A percentile compares a stretch with the other conserved stretches of the same genome.
These are phyloP conservation scores for Suhomyces yuchorum DNA, from an alignment of 1,139 yeast species.

Conservation along the genomic window DNA sequence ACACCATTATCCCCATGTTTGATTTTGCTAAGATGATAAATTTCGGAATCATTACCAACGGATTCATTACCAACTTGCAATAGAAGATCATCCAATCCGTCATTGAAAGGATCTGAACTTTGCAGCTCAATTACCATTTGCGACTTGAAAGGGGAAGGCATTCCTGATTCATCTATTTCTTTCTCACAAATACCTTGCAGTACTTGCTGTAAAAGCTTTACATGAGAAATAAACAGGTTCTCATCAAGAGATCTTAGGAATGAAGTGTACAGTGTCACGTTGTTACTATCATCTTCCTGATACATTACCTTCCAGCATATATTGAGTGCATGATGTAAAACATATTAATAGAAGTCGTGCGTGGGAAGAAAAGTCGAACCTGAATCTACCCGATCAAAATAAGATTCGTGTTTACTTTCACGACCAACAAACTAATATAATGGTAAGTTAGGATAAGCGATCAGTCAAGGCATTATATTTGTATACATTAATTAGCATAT, in stretches of 20 bases:
- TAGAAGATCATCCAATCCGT: conserved; percentile 36
- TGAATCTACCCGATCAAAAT: conserved; percentile 11
- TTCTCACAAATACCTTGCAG: conserved; percentile 16
- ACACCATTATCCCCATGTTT: conserved; percentile 19
- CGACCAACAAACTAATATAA: conserved; percentile 5
- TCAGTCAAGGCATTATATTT: not conserved
- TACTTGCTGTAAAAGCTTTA: conserved; percentile 35
- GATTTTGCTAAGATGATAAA: not conserved
- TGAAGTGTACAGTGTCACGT: conserved; percentile 17
- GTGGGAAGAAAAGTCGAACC: not conserved
- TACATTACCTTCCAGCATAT: not conserved
- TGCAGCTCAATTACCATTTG: conserved; percentile 1
- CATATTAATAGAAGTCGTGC: conserved; percentile 5
- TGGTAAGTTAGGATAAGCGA: conserved; percentile 6
- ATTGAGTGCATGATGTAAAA: not conserved
- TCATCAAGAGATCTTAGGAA: conserved; percentile 43
- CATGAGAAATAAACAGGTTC: conserved; percentile 41
- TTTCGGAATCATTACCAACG: conserved; percentile 6
- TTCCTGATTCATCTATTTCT: conserved; percentile 7
- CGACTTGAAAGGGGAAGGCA: not conserved
- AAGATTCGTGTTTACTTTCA: conserved; percentile 5
- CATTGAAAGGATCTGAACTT: conserved; percentile 45
- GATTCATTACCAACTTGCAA: conserved; percentile 9
- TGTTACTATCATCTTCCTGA: not conserved
- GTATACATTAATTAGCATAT: not conserved